Evolutionary conservation across 1,139 yeast species (phyloP).

Genomic region (Hyphopichia fennica): DNA sequence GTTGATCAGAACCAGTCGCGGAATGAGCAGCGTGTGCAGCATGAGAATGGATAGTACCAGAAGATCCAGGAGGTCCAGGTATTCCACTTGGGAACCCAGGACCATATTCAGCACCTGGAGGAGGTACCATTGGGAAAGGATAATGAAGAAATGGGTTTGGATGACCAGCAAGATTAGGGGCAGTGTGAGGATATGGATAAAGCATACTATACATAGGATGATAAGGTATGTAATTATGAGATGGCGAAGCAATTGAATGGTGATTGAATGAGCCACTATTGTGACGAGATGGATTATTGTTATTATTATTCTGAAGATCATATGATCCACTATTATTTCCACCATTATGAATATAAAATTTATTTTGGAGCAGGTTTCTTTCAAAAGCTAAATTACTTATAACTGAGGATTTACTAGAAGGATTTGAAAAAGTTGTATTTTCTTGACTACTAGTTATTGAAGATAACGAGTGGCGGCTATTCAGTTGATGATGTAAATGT

Average conservation of each 20-base stretch:
- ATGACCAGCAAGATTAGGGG: not conserved
- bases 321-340: too few relatives aligned
- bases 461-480: not conserved
- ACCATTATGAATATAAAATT: constrained; percentile 16
- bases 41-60: too few relatives aligned
- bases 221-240: constrained; percentile 5
- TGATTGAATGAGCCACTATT: not conserved
- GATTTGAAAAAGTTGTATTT: not conserved
- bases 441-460: not conserved
- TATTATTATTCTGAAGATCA: too few relatives aligned
- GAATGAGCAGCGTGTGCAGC: too few relatives aligned
- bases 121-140: not conserved
- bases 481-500: not conserved
- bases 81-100: too few relatives aligned
- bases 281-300: too few relatives aligned
- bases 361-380: constrained; percentile 35
- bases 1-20: too few relatives aligned
- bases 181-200: constrained; percentile 1
- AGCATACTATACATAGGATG: constrained; percentile 6
- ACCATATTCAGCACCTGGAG: not conserved
- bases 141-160: not conserved
- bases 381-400: constrained; percentile 34
- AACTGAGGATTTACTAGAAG: constrained; percentile 5
- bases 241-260: not conserved
- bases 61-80: too few relatives aligned